Evolutionary conservation across 139 green algal species (phyloP).

Genomic region (Closterium sp.): DNA sequence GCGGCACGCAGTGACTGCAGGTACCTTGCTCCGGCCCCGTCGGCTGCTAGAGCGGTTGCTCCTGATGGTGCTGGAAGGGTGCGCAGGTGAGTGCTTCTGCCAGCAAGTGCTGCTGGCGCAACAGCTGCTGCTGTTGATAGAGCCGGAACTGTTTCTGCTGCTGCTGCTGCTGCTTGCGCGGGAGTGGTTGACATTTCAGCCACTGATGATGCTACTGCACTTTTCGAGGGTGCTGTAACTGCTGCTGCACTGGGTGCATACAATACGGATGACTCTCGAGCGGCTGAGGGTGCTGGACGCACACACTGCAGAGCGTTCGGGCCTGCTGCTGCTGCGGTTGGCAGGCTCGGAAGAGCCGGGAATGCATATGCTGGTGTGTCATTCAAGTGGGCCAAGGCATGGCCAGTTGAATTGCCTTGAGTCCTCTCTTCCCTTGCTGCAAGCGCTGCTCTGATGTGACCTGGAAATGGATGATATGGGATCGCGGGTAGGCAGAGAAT

Average conservation of each 20-base stretch:
- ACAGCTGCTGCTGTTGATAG: too few relatives aligned
- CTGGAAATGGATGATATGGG: neutral
- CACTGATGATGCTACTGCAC: too few relatives aligned
- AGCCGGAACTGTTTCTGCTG: too few relatives aligned
- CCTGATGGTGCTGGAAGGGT: too few relatives aligned
- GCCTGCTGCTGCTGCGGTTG: neutral
- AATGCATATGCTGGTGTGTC: neutral
- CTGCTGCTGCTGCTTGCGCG: too few relatives aligned
- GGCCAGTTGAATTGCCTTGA: neutral
- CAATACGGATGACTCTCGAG: neutral
- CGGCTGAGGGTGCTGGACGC: neutral
- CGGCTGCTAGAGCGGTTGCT: too few relatives aligned
- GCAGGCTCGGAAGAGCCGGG: neutral
- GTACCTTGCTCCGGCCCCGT: too few relatives aligned
- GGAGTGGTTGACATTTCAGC: too few relatives aligned
- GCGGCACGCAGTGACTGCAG: too few relatives aligned
- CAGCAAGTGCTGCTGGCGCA: too few relatives aligned
- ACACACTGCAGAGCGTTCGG: neutral
- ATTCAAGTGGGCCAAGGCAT: neutral
- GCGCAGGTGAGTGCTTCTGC: too few relatives aligned
- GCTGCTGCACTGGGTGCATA: neutral
- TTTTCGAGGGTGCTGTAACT: neutral
- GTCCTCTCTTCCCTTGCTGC: neutral
- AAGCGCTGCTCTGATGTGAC: neutral
- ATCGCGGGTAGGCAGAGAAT: too few relatives aligned